phyloP scores from a whole-genome alignment of 139 green algal species.

The Chlamydomonas schloesseri region DNA sequence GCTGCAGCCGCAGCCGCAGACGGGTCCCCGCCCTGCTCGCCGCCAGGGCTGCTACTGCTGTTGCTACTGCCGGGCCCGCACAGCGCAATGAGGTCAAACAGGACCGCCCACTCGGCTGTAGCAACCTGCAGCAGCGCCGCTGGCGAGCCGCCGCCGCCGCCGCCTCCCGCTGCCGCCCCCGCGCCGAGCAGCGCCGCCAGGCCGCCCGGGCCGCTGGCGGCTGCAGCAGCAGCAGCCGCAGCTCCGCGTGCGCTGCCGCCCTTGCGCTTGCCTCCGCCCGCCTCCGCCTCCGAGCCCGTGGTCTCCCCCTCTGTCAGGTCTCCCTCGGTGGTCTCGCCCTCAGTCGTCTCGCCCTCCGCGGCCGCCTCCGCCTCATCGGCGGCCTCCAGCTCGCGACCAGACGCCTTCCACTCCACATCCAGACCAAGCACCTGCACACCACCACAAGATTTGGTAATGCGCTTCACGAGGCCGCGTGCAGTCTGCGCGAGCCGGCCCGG shows the following conservation, averaged over 20 bases:
- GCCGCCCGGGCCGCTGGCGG: background rate
- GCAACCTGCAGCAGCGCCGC: conserved; percentile 59
- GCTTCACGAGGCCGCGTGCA: too few species aligned
- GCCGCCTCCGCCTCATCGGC: background rate
- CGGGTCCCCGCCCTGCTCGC: background rate
- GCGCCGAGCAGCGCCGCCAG: background rate
- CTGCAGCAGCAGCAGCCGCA: too few species aligned
- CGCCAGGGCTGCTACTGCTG: too few species aligned
- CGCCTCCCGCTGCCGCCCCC: background rate
- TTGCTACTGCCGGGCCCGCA: background rate
- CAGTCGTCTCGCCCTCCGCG: conserved; percentile 5
- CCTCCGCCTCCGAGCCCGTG: background rate
- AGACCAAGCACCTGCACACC: conserved; percentile 70
- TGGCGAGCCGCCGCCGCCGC: background rate
- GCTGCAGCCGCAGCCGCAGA: background rate
- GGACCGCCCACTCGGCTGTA: conserved; percentile 45
- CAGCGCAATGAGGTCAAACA: conserved; percentile 78
- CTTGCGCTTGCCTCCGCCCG: background rate
- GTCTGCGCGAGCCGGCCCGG: too few species aligned
- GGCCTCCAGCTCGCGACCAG: too few species aligned
- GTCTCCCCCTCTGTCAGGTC: background rate
- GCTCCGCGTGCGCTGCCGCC: background rate
- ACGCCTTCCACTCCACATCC: conserved; percentile 81
- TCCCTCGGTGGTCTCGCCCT: background rate
- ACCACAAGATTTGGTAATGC: too few species aligned